Conservation (phyloP, 1,284 basidiomycete species). For the Bondarzewia mesenterica region DNA sequence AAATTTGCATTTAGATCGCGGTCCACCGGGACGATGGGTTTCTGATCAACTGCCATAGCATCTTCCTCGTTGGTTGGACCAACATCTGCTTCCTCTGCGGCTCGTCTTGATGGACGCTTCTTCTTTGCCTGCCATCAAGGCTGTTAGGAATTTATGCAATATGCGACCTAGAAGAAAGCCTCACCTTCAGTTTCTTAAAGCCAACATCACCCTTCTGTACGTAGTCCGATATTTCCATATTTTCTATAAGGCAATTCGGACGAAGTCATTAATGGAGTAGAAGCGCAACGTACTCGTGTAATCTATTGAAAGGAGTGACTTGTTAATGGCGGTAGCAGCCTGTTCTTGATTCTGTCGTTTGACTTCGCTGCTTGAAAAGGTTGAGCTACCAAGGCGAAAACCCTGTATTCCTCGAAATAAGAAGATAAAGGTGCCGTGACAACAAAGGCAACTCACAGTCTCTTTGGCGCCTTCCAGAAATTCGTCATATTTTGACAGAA, state of each 20-base stretch:
- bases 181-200: conserved; percentile 89
- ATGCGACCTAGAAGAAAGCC: conserved; percentile 7
- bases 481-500: conserved; percentile 94
- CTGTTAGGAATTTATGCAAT: conserved; percentile 7
- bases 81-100: conserved; percentile 56
- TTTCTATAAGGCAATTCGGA: conserved; percentile 46
- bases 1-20: conserved; percentile 80
- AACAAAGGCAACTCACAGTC: conserved; percentile 36
- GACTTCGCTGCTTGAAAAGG: conserved; percentile 27
- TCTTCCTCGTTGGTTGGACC: conserved; percentile 25
- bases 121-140: conserved; percentile 73
- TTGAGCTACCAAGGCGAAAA: conserved; percentile 67
- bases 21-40: conserved; percentile 48
- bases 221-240: conserved; percentile 82
- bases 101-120: conserved; percentile 72
- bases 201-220: conserved; percentile 85
- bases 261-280: neutral
- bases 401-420: conserved; percentile 37
- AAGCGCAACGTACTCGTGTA: conserved; percentile 67
- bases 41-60: conserved; percentile 75
- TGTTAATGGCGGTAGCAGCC: conserved; percentile 61
- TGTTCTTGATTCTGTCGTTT: conserved; percentile 45
- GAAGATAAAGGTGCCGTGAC: conserved; percentile 3
- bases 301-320: conserved; percentile 80
- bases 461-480: conserved; percentile 65